phyloP scores from a whole-genome alignment of 2,329 filamentous ascomycete genomes.

The Colletotrichum phormii region DNA sequence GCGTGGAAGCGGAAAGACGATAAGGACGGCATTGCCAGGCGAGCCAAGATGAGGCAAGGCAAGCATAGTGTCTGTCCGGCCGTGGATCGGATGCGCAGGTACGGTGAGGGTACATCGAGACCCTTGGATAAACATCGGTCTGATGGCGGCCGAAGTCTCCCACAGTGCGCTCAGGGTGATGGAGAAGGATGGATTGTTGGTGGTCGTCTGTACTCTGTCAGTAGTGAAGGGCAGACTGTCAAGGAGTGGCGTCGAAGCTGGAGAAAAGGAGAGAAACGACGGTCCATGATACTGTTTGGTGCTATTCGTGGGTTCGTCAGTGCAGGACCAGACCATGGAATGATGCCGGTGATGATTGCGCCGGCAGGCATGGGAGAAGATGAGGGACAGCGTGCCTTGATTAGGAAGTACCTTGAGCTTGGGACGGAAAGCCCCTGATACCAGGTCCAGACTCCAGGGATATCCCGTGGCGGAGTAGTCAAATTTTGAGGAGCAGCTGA shows the following conservation, averaged over 20 bases:
- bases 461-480: not conserved
- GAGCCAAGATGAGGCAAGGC: slow-evolving; percentile 6
- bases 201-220: not conserved
- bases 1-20: not conserved
- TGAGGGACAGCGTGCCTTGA: not conserved
- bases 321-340: not conserved
- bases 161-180: slow-evolving; percentile 2
- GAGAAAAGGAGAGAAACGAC: not conserved
- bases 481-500: not conserved
- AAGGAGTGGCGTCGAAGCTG: not conserved
- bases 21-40: slow-evolving; percentile 2
- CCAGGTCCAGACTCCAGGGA: not conserved
- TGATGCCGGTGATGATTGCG: not conserved
- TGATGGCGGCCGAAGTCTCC: slow-evolving; percentile 27
- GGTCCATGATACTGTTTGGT: not conserved
- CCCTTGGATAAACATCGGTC: slow-evolving; percentile 17
- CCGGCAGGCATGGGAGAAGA: not conserved
- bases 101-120: slow-evolving; percentile 1
- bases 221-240: not conserved
- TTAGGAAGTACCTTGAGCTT: not conserved
- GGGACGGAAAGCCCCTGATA: not conserved
- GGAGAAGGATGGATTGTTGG: not conserved
- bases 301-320: not conserved
- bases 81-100: slow-evolving; percentile 14
- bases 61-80: not conserved